Base-by-base conservation (phyloP, 78 protist species). In the Cyanophora paradoxa region DNA sequence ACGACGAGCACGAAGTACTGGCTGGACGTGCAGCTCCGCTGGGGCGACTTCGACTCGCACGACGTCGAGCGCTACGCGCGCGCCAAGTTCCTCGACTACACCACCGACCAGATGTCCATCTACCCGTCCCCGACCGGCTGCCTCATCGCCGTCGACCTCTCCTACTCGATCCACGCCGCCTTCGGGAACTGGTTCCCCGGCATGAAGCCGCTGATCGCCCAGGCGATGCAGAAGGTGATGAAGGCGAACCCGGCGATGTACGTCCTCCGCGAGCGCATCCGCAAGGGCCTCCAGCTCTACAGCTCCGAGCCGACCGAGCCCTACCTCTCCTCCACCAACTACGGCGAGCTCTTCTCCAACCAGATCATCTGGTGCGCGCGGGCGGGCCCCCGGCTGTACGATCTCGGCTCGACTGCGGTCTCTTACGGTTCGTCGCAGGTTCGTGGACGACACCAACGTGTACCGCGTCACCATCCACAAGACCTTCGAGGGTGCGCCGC, bases 381-480 rank as follows among this genome's bases (percentile, higher is more conserved):
- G n/a, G n/a, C n/a, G n/a, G n/a, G n/a, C n/a, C n/a, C n/a, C n/a
- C n/a, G n/a, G n/a, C n/a, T n/a, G n/a, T n/a, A n/a, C n/a, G n/a
- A n/a, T n/a, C n/a, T n/a, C n/a, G n/a, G n/a, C n/a, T n/a, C n/a
- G n/a, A n/a, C n/a, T n/a, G n/a, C 64, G 3, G 26, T 20, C 36
- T n/a, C 39, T 17, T 34, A 13, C 64, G 2, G 37, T 57, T 8
- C 14, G 11, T 2, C 4, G 4, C 72, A 19, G 7, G 99, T 94
- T 98, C 61, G 96, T 97, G 17, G 99, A 98, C 78, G 99, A 98
- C 81, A 87, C 99, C 63, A 86, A 96, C 73, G 99, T 97, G 31
- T 97, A 98, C 89, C 95, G 99, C 37, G 99, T 96, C 30, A 93
- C 99, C 26, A 84, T 95, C 58, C 99, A 95, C 86, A 86, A 89